These are phyloP conservation scores for Pascua guehoae DNA, from an alignment of 1,284 basidiomycete genomes.

Conservation along the genomic window DNA sequence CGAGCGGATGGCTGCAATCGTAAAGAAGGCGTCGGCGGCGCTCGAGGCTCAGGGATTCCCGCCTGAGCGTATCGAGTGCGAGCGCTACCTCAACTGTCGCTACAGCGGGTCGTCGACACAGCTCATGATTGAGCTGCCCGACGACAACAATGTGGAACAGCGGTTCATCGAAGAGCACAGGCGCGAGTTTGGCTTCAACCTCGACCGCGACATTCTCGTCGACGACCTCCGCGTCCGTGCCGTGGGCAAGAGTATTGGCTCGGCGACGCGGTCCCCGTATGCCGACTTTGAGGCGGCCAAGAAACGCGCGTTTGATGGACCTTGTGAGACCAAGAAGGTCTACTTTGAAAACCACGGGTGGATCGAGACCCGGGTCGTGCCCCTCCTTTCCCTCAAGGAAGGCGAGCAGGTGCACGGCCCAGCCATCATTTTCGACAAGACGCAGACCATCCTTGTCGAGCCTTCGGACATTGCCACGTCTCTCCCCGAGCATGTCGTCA, in stretches of 20 bases:
- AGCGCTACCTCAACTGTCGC: constrained; percentile 52
- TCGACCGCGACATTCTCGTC: constrained; percentile 35
- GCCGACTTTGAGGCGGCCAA: constrained; percentile 22
- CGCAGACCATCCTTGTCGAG: constrained; percentile 43
- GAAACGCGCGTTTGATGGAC: constrained; percentile 4
- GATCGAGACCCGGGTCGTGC: constrained; percentile 26
- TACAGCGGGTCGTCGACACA: constrained; percentile 38
- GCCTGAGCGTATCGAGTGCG: constrained; percentile 64
- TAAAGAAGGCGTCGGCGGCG: constrained; percentile 59
- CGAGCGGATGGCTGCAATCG: constrained; percentile 25
- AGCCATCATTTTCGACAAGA: constrained; percentile 39
- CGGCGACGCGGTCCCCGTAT: constrained; percentile 26
- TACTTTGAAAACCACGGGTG: constrained; percentile 38
- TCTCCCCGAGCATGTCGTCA: constrained; percentile 32
- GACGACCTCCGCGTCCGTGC: constrained; percentile 40
- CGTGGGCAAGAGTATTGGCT: constrained; percentile 30
- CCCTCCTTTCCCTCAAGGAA: constrained; percentile 26
- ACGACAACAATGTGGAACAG: constrained; percentile 29
- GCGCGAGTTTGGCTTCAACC: constrained; percentile 42
- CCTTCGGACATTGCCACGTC: constrained; percentile 27
- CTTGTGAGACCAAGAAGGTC: constrained; percentile 22
- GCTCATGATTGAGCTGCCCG: constrained; percentile 39
- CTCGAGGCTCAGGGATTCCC: constrained; percentile 77
- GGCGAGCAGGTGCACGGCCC: constrained; percentile 38
- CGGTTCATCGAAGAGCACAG: constrained; percentile 36